A percentile compares a stretch with the other conserved stretches of the same genome.
phyloP scores from a whole-genome alignment of 345 rosid genomes.

The Mangifera indica region DNA sequence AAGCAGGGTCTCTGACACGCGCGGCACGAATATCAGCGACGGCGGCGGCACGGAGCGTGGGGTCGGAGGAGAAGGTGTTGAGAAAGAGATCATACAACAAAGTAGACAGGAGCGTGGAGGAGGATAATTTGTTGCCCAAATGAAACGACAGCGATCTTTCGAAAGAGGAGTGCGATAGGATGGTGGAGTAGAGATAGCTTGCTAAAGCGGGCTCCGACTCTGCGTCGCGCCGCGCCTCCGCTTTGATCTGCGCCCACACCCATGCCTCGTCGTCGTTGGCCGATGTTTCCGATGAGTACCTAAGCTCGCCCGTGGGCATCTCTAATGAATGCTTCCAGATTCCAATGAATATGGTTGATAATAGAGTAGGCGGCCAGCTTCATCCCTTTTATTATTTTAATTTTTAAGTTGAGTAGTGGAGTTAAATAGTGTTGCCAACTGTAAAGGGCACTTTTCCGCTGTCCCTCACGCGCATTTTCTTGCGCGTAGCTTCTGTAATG shows the following conservation, averaged over 20 bases:
- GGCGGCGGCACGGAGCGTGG: slow-evolving; percentile 69
- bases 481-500: too few species aligned
- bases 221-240: slow-evolving; percentile 88
- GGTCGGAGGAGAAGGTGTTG: slow-evolving; percentile 73
- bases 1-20: slow-evolving; percentile 86
- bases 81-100: slow-evolving; percentile 92
- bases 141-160: slow-evolving; percentile 89
- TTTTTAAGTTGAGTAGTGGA: too few species aligned
- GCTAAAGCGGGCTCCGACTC: slow-evolving; percentile 96
- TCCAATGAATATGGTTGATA: too few species aligned
- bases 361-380: too few species aligned
- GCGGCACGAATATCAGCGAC: slow-evolving; percentile 94
- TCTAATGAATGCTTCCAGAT: not conserved
- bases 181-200: slow-evolving; percentile 91
- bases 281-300: slow-evolving; percentile 26
- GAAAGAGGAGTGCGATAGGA: slow-evolving; percentile 84
- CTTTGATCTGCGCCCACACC: slow-evolving; percentile 85
- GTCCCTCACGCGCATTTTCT: not conserved
- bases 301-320: slow-evolving; percentile 71
- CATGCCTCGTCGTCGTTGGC: slow-evolving; percentile 58
- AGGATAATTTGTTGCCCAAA: slow-evolving; percentile 94
- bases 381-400: too few species aligned
- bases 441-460: too few species aligned
- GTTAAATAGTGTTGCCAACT: too few species aligned
- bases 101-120: slow-evolving; percentile 91